phyloP scores from a whole-genome alignment of 2,329 filamentous ascomycete species.

The Ophiostoma sp. region DNA sequence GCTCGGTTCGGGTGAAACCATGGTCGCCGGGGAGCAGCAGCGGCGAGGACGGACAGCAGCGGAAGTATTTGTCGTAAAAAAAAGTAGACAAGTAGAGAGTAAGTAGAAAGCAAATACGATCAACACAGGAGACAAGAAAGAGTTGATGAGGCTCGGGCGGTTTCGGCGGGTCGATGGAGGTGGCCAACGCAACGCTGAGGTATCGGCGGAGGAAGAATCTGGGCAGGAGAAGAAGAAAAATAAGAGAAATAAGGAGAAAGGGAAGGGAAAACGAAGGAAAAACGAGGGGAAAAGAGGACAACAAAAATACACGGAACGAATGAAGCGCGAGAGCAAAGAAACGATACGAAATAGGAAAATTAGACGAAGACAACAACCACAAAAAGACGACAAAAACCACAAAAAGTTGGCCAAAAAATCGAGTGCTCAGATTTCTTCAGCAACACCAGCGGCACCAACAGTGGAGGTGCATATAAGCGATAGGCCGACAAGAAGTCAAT shows the following conservation, averaged over 20 bases:
- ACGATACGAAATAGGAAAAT: background rate
- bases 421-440: conserved; percentile 16
- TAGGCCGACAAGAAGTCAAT: conserved; percentile 20
- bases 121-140: background rate
- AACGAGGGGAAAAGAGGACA: background rate
- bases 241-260: background rate
- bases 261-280: background rate
- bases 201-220: background rate
- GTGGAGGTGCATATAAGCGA: conserved; percentile 29
- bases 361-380: conserved; percentile 6
- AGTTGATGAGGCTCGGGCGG: background rate
- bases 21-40: conserved; percentile 17
- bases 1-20: conserved; percentile 23
- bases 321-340: background rate
- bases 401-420: background rate
- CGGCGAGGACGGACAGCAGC: conserved; percentile 17
- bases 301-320: background rate
- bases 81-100: background rate
- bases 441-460: conserved; percentile 3
- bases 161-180: background rate
- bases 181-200: background rate
- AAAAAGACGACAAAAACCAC: background rate
- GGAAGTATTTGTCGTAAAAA: background rate
- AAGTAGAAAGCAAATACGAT: background rate
- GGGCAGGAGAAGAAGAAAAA: background rate